These are phyloP conservation scores for Paramecium sonneborni DNA, from an alignment of 73 alveolate genomes.

Conservation along the genomic window DNA sequence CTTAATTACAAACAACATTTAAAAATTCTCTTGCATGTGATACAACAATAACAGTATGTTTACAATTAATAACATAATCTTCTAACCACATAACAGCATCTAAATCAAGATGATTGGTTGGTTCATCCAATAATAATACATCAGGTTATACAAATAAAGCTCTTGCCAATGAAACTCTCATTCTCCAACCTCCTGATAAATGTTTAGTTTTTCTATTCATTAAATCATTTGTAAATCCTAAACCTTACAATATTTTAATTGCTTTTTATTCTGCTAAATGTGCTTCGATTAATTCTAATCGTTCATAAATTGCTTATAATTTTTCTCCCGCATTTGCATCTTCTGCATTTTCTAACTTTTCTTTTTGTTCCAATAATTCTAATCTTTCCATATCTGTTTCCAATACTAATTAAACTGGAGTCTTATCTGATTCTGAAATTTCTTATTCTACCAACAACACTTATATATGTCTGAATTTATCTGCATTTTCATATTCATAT, in stretches of 20 bases:
- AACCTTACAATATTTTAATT: slow-evolving; percentile 86
- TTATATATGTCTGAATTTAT: slow-evolving; percentile 82
- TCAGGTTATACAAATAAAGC: slow-evolving; percentile 98
- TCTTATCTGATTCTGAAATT: slow-evolving; percentile 84
- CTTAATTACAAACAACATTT: slow-evolving; percentile 96
- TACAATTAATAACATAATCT: slow-evolving; percentile 90
- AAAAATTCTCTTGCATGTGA: slow-evolving; percentile 99
- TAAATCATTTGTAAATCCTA: slow-evolving; percentile 91
- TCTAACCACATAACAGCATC: slow-evolving; percentile 99
- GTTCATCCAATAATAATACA: slow-evolving; percentile 97
- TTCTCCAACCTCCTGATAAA: slow-evolving; percentile 99
- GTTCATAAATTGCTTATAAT: slow-evolving; percentile 77
- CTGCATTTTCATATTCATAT: slow-evolving; percentile 89
- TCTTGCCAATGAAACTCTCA: slow-evolving; percentile 98
- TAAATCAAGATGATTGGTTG: slow-evolving; percentile 98
- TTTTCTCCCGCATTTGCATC: slow-evolving; percentile 64
- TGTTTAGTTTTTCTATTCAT: slow-evolving; percentile 73
- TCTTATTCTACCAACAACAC: slow-evolving; percentile 97
- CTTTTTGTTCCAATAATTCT: slow-evolving; percentile 64
- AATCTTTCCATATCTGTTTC: slow-evolving; percentile 67
- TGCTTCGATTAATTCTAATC: slow-evolving; percentile 91
- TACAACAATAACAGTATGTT: slow-evolving; percentile 97
- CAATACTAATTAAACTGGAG: slow-evolving; percentile 76
- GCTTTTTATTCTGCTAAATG: slow-evolving; percentile 94
- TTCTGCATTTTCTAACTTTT: slow-evolving; percentile 70